Base-by-base conservation (phyloP, 345 rosid genomes). In the Salix suchowensis region DNA sequence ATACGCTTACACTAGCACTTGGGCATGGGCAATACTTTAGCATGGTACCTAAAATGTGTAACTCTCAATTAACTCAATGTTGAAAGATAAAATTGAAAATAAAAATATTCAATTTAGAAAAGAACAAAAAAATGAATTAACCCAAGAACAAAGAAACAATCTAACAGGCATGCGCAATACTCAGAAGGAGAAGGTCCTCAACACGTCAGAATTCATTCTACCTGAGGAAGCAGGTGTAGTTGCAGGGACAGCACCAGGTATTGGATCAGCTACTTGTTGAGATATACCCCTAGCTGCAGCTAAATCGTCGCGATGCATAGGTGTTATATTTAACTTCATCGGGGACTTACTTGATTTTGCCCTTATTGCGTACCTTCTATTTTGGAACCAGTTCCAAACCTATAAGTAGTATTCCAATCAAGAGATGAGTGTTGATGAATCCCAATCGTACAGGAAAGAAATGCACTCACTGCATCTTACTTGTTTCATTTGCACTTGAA, bases 371-470 rank as follows among this genome's bases (percentile, higher is more conserved):
- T 94, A 96, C 39, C 99, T 90, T 86, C 86, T 96, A 82, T 96
- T 96, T 83, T 96, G 99, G 86, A 96, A 96, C 99, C 99, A 96
- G 81, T 96, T 96, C 97, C 99, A 96, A 61, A 96, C 88, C 99
- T 96, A 78, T 32, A 68, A 84, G 21, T 65, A 42, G 73, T 44
- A 64, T 23, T 19, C 24, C 70, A 39, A 68, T 72, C 72, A 30
- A 48, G 71, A 65, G n/a, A 69, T 19, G 48, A 52, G 81, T 44
- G 68, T 13, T 10, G 15, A 83, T 6, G 42, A 37, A 28, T 75
- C 16, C 66, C 39, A 28, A 65, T 7, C 44, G 34, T 42, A 21
- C 19, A 34, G 4, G 7, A 40, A 72, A 48, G 70, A 66, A 68
- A 67, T 2, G n/a, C 48, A 54, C 72, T 28, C 75, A 66, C 39